Percentiles rank a stretch among this genome's conserved stretches.
These are phyloP conservation scores for Cyberlindnera sargentensis DNA, from an alignment of 805 yeast species.

Conservation along the genomic window DNA sequence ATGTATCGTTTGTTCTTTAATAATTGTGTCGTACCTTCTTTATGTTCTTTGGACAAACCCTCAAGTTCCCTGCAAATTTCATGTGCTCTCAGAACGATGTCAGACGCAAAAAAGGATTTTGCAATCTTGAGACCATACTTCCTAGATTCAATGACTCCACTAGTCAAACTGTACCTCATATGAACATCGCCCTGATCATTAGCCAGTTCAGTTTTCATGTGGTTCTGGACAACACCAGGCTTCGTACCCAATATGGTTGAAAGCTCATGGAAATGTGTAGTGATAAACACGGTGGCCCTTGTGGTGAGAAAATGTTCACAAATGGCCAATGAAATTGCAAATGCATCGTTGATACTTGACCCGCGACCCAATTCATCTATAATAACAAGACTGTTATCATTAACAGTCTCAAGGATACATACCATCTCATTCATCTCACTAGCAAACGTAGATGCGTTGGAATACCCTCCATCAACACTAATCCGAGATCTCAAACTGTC, in stretches of 20 bases:
- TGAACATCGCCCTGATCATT: slow-evolving; percentile 13
- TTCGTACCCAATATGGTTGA: slow-evolving; percentile 29
- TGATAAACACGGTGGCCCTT: slow-evolving; percentile 28
- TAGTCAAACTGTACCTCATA: slow-evolving; percentile 26
- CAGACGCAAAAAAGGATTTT: slow-evolving; percentile 18
- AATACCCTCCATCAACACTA: slow-evolving; percentile 24
- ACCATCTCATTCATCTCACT: slow-evolving; percentile 43
- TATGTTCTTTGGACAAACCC: slow-evolving; percentile 2
- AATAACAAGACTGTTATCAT: slow-evolving; percentile 30
- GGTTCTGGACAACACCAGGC: slow-evolving; percentile 30
- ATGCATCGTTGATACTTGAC: slow-evolving; percentile 43
- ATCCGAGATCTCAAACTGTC: slow-evolving; percentile 32
- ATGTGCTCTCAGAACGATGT: slow-evolving; percentile 24
- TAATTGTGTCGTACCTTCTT: slow-evolving; percentile 1
- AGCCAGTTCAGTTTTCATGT: slow-evolving; percentile 28
- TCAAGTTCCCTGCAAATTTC: slow-evolving; percentile 18
- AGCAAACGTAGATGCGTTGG: slow-evolving; percentile 36
- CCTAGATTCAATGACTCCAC: slow-evolving; percentile 19
- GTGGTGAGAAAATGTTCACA: slow-evolving; percentile 29
- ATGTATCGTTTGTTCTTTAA: slow-evolving; percentile 22
- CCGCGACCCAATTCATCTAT: slow-evolving; percentile 55
- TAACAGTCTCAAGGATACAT: slow-evolving; percentile 32
- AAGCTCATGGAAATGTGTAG: slow-evolving; percentile 40
- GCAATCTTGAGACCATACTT: slow-evolving; percentile 29
- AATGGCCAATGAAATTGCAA: slow-evolving; percentile 41